phyloP scores from a whole-genome alignment of 1,139 yeast genomes.

The Blastobotrys ciferrii region DNA sequence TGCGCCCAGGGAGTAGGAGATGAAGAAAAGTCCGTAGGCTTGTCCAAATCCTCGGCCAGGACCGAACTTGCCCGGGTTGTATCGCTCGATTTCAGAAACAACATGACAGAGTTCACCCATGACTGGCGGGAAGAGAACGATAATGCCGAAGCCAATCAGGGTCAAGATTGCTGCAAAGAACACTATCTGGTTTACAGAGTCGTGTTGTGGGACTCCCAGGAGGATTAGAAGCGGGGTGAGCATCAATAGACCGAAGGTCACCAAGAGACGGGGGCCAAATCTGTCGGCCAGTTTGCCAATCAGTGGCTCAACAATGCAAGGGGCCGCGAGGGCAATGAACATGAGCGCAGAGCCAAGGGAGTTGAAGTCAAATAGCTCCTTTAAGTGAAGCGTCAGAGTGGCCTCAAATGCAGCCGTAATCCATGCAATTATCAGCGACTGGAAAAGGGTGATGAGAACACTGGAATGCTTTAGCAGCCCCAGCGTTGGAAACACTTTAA shows the following conservation, averaged over 20 bases:
- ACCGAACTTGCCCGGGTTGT: conserved; percentile 36
- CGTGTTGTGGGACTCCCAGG: conserved; percentile 32
- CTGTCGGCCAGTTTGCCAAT: conserved; percentile 34
- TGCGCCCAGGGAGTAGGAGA: conserved; percentile 35
- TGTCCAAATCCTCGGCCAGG: conserved; percentile 37
- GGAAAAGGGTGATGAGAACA: conserved; percentile 29
- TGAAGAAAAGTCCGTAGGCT: conserved; percentile 38
- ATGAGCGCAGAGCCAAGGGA: conserved; percentile 35
- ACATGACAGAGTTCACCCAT: conserved; percentile 35
- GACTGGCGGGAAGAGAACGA: conserved; percentile 31
- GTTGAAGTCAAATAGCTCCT: conserved; percentile 33
- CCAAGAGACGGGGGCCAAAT: conserved; percentile 33
- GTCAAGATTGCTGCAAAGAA: conserved; percentile 33
- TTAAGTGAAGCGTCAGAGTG: conserved; percentile 35
- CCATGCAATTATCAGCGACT: conserved; percentile 35
- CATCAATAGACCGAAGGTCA: conserved; percentile 30
- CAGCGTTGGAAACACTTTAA: conserved; percentile 25
- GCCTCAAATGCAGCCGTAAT: conserved; percentile 36
- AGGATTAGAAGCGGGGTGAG: conserved; percentile 31
- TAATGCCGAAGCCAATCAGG: conserved; percentile 30
- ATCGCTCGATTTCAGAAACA: conserved; percentile 28
- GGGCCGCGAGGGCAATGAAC: conserved; percentile 36
- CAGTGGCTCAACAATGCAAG: conserved; percentile 35
- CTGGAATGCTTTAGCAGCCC: conserved; percentile 26
- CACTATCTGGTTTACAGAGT: conserved; percentile 30